Conservation (phyloP, 345 rosid genomes). For the Orychophragmus violaceus region DNA sequence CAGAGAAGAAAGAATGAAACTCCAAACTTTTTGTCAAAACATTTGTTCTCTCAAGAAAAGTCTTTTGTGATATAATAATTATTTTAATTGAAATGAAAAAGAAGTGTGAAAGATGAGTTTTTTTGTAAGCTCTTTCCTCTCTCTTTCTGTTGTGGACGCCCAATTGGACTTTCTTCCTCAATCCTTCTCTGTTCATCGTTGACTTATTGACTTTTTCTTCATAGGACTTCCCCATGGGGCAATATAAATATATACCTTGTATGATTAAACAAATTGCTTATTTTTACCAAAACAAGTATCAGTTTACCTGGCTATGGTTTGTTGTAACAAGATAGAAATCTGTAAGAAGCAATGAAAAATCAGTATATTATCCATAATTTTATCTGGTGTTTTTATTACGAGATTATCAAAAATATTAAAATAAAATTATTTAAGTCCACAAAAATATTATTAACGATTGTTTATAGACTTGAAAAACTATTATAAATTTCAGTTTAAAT, state of each 20-base stretch:
- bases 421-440: not conserved
- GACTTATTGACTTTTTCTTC: constrained; percentile 23
- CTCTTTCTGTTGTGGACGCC: constrained; percentile 10
- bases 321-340: not conserved
- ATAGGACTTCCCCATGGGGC: not conserved
- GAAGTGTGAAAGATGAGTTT: constrained; percentile 10
- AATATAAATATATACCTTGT: not conserved
- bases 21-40: not conserved
- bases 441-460: not conserved
- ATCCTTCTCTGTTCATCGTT: constrained; percentile 6
- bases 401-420: too few species aligned
- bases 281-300: not conserved
- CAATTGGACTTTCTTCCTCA: constrained; percentile 20
- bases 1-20: not conserved
- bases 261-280: not conserved
- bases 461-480: too few species aligned
- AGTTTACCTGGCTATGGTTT: not conserved
- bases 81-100: not conserved
- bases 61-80: not conserved
- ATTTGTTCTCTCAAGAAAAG: constrained; percentile 6
- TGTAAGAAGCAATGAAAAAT: not conserved
- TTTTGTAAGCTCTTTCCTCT: constrained; percentile 1
- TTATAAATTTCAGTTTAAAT: too few species aligned
- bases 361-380: not conserved
- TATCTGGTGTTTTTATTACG: not conserved